Base-by-base conservation (phyloP, 352 stramenopile species). In the Plasmopara viticola region DNA sequence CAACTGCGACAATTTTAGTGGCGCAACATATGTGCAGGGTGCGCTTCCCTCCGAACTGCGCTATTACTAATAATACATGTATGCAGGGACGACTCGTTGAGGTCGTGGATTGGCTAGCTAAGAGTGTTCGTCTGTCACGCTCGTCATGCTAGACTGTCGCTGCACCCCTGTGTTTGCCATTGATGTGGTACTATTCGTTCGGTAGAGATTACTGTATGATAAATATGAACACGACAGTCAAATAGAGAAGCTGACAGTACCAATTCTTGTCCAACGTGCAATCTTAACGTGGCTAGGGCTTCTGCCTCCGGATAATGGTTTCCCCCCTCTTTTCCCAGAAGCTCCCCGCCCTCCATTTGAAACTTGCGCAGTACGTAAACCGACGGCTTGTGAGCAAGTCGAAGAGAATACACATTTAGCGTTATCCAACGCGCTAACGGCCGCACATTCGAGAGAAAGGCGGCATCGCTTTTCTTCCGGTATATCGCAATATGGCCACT, bases 101-200 rank as follows among this genome's bases (percentile, higher is more conserved):
- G 17, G 34, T 29, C 47, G 14, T 33, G 62, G 63, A 67, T 71
- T 71, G 63, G 59, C 40, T 56, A n/a, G 29, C 5, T 5, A 0
- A 6, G 9, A 2, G 17, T 69, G 76, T 87, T 45, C 66, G 74
- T 84, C 64, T 62, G 74, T 87, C 77, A 88, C 78, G 73, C 61
- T 31, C 74, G 56, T 86, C 78, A 88, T 71, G 73, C 58, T 68
- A 44, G 38, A 46, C 60, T 48, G 60, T 59, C 56, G 45, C 49
- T 67, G 58, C n/a, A 50, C 31, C 4, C 3, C 0, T 20, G 13
- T 53, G 39, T 50, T 68, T 64, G 58, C 46, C 49, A 55, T 31
- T 2, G 14, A 6, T 41, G 56, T 62, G 58, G 39, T 53, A 60
- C 59, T 48, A 53, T 51, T n/a, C 58, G 31, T 55, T 29, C 44